Evolutionary conservation across 352 stramenopile genomes (phyloP).

Genomic region (Pythium aquatile): DNA sequence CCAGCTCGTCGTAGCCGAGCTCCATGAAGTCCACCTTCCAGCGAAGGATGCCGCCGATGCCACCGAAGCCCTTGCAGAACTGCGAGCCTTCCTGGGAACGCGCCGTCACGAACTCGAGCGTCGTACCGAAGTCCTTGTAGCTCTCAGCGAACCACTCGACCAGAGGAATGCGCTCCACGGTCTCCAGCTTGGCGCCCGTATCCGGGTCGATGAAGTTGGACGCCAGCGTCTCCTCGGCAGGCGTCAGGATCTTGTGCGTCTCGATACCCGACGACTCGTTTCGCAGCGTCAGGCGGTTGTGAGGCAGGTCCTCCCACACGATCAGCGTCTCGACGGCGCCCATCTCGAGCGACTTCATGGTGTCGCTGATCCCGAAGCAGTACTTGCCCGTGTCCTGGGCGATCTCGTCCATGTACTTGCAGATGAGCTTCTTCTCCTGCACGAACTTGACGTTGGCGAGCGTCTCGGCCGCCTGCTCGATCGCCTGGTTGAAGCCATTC

Average conservation of each 20-base stretch:
- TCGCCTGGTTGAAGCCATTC: slow-evolving; percentile 99
- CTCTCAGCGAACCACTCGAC: slow-evolving; percentile 99
- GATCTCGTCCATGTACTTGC: slow-evolving; percentile 99
- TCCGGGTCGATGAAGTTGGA: slow-evolving; percentile 95
- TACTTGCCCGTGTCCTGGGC: slow-evolving; percentile 98
- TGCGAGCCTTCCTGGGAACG: slow-evolving; percentile 98
- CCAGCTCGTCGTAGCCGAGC: slow-evolving; percentile 91
- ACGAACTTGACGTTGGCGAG: slow-evolving; percentile 99
- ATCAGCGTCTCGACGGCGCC: slow-evolving; percentile 99
- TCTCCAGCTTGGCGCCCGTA: slow-evolving; percentile 96
- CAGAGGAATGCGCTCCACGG: slow-evolving; percentile 94
- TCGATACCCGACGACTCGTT: slow-evolving; percentile 93
- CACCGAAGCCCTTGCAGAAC: slow-evolving; percentile 99
- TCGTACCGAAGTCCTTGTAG: slow-evolving; percentile 99
- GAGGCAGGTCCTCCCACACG: slow-evolving; percentile 98
- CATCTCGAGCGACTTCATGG: slow-evolving; percentile 97
- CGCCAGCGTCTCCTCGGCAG: slow-evolving; percentile 90
- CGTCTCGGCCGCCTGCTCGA: slow-evolving; percentile 97
- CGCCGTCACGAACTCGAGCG: slow-evolving; percentile 99
- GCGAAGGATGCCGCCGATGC: slow-evolving; percentile 98
- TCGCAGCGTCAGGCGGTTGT: slow-evolving; percentile 92
- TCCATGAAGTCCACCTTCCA: slow-evolving; percentile 99
- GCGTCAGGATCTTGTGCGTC: slow-evolving; percentile 76
- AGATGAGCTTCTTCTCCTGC: slow-evolving; percentile 99
- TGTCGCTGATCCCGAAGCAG: slow-evolving; percentile 99